Evolutionary conservation across 2,329 filamentous ascomycete genomes (phyloP).

Genomic region (Waltergamsia citrina): DNA sequence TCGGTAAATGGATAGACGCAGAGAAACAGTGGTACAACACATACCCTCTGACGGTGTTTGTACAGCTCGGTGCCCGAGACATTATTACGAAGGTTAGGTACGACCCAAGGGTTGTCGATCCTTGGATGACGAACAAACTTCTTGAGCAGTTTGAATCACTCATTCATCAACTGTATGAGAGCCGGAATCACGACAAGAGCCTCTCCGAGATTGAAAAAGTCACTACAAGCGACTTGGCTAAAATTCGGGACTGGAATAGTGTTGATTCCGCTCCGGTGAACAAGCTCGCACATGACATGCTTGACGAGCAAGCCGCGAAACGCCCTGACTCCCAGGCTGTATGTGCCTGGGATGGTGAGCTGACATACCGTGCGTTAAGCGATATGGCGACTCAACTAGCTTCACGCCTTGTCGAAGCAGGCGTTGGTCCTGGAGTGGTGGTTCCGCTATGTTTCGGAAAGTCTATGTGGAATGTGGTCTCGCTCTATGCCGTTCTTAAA

Average conservation of each 20-base stretch:
- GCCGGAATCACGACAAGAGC: not conserved
- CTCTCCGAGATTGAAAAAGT: not conserved
- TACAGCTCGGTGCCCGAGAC: not conserved
- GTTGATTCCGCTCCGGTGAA: not conserved
- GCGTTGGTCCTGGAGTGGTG: slow-evolving; percentile 7
- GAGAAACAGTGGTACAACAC: slow-evolving; percentile 1
- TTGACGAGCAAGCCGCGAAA: not conserved
- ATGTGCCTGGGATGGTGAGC: slow-evolving; percentile 30
- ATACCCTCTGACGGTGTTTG: not conserved
- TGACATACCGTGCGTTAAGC: slow-evolving; percentile 1
- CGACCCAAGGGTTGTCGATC: not conserved
- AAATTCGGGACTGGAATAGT: slow-evolving; percentile 2
- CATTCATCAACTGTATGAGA: not conserved
- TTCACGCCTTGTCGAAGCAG: not conserved
- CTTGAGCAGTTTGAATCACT: not conserved
- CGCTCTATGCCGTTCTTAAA: slow-evolving; percentile 11
- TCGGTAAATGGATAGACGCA: not conserved
- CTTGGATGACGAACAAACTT: not conserved
- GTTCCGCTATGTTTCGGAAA: slow-evolving; percentile 13
- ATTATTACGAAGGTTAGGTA: slow-evolving; percentile 7
- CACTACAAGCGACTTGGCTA: not conserved
- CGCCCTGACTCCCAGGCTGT: slow-evolving; percentile 24
- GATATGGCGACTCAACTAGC: not conserved
- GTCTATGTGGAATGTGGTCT: slow-evolving; percentile 8
- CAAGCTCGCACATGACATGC: not conserved